Conservation (phyloP, 1,139 yeast species). For the Lizanozyma gosingica region DNA sequence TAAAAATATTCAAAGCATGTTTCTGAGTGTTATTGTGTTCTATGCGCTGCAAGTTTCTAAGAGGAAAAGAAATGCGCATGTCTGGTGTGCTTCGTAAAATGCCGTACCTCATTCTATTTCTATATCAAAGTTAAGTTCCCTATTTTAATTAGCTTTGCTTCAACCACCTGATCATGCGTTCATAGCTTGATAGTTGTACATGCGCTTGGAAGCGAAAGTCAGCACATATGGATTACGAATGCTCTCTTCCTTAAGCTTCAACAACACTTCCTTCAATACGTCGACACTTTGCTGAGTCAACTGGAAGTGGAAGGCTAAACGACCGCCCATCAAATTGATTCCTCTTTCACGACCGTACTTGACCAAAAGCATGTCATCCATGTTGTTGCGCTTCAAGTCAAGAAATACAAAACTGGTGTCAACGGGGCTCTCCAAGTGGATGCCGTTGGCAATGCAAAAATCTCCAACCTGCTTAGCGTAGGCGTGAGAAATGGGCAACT, state of each 20-base stretch:
- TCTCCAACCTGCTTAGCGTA: constrained; percentile 60
- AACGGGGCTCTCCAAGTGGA: constrained; percentile 63
- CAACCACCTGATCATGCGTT: no score
- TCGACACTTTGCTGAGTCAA: constrained; percentile 59
- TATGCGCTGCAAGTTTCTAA: no score
- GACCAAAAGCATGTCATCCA: constrained; percentile 49
- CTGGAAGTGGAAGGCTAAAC: constrained; percentile 85
- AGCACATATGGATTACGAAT: constrained; percentile 16
- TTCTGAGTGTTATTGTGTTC: no score
- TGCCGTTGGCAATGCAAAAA: constrained; percentile 45
- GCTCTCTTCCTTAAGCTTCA: constrained; percentile 45
- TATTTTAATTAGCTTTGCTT: no score
- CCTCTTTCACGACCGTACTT: constrained; percentile 52
- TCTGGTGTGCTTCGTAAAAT: no score
- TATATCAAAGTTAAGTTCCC: no score
- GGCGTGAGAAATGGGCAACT: constrained; percentile 54
- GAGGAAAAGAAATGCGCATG: no score
- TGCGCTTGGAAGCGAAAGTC: not conserved
- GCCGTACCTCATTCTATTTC: no score
- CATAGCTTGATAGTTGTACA: not conserved
- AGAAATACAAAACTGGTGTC: constrained; percentile 83
- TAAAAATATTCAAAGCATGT: no score
- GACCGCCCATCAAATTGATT: constrained; percentile 62
- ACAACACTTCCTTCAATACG: constrained; percentile 48
- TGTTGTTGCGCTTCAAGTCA: constrained; percentile 50